These are phyloP conservation scores for Parsonsia alboflavescens DNA, from an alignment of 257 asterid genomes.

Conservation along the genomic window DNA sequence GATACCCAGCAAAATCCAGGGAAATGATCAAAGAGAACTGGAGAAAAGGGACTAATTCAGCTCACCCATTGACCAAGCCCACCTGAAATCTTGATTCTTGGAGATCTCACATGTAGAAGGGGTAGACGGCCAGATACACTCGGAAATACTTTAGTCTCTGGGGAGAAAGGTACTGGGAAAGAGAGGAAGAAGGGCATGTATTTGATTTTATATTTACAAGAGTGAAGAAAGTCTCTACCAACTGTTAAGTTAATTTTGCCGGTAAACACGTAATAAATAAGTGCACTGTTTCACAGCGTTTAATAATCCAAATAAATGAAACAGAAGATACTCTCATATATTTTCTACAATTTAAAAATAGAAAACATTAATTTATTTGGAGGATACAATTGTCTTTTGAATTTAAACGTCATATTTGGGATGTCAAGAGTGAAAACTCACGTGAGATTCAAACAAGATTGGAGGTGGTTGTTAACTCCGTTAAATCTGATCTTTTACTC, in stretches of 20 bases:
- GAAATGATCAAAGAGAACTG: neutral
- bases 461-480: neutral
- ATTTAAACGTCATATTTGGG: neutral
- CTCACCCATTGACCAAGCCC: neutral
- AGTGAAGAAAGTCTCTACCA: constrained; percentile 1
- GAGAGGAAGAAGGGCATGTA: constrained; percentile 2
- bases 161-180: neutral
- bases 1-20: neutral
- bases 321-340: constrained; percentile 1
- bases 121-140: constrained; percentile 9
- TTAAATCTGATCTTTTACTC: neutral
- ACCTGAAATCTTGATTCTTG: constrained; percentile 6
- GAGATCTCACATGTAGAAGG: constrained; percentile 7
- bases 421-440: neutral
- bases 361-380: neutral
- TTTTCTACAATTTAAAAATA: neutral
- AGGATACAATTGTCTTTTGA: neutral
- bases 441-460: constrained; percentile 1
- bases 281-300: neutral
- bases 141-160: neutral
- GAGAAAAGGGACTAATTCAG: neutral
- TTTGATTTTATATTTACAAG: neutral
- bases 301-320: constrained; percentile 8
- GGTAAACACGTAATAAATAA: constrained; percentile 15
- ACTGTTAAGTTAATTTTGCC: constrained; percentile 14